Conservation (phyloP, 2,329 filamentous ascomycete species). For the Fusarium sp. region DNA sequence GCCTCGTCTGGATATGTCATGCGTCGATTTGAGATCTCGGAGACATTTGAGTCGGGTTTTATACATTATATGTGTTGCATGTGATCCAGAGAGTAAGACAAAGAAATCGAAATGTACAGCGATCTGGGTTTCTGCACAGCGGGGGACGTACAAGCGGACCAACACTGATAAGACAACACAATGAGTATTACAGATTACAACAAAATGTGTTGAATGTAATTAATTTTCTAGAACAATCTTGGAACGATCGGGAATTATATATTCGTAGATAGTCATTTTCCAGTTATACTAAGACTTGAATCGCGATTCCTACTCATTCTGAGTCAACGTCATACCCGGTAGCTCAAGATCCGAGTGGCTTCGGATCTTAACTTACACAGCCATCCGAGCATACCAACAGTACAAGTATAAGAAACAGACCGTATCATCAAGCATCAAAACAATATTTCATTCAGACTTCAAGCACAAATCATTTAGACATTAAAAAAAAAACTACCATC, state of each 20-base stretch:
- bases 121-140: fast-evolving
- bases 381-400: neutral
- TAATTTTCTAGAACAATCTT: neutral
- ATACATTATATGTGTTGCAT: neutral
- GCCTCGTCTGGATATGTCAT: neutral
- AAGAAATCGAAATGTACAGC: fast-evolving
- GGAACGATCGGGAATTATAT: fast-evolving
- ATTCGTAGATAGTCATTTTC: neutral
- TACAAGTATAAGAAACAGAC: conserved; percentile 9
- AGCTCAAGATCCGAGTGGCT: conserved; percentile 38
- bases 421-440: neutral
- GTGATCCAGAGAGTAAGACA: neutral
- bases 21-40: neutral
- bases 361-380: conserved; percentile 39
- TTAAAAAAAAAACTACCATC: neutral
- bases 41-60: neutral
- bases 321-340: neutral
- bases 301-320: neutral
- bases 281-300: fast-evolving
- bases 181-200: neutral
- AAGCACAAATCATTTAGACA: fast-evolving
- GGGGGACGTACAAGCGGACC: fast-evolving
- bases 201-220: neutral
- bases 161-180: no score
- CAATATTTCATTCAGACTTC: fast-evolving